Evolutionary conservation across 139 green algal species (phyloP), one percentile per base, ranked within the genome.

Genomic region (Diplosphaera chodatii): DNA sequence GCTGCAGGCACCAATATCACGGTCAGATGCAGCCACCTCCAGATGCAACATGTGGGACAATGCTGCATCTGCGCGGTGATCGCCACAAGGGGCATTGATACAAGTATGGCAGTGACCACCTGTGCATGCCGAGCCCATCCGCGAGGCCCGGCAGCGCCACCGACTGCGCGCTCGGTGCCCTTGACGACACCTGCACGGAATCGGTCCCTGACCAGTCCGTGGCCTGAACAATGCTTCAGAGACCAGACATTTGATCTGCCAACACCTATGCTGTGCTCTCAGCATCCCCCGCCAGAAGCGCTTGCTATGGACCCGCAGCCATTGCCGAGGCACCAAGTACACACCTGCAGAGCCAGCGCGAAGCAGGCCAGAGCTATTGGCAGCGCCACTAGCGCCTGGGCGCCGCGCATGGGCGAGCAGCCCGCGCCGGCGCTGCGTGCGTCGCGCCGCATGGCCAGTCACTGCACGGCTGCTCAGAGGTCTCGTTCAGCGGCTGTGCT

Each of bases 311-410:
- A 27, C 6, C 29, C 33, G 21, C 33, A 27, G 5, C 25, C 32
- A 62, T n/a, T 65, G 28, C 23, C 22, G 23, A 4, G 40, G 28
- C 2, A 4, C 2, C 1, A 63, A 8, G 22, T n/a, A 33, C 70
- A 63, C 22, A 83, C 66, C 63, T 86, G 80, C 31, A 87, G 67
- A 13, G 66, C 29, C 0, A 87, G 70, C 5, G 82, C 82, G 74
- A 87, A 83, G 4, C 64, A 41, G 23, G 78, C 82, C 25, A 87
- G 48, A 0, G 56, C 40, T 4, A 83, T n/a, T 1, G 74, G 74
- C 2, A 83, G 37, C 16, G 48, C 69, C 31, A 77, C 67, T 28
- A 83, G 56, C 40, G 67, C 67, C 55, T 80, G 62, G 3, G 55
- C 75, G 40, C 55, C 71, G n/a, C 71, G 66, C 23, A 69, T 28